phyloP scores from a whole-genome alignment of 2,329 filamentous ascomycete species.

The Colletotrichum somersetense region DNA sequence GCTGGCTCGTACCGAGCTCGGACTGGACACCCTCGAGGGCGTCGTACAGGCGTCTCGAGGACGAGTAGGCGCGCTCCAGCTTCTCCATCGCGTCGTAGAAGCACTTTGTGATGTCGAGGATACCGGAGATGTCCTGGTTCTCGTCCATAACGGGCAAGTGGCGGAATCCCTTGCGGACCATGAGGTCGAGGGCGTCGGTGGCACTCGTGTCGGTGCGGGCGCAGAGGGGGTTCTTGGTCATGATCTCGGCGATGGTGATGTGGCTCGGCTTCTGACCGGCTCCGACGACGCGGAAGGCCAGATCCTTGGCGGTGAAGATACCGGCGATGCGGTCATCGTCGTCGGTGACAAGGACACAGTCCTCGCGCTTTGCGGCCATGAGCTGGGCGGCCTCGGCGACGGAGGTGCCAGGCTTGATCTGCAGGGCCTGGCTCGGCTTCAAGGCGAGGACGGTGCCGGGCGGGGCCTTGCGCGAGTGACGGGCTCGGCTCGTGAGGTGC shows the following conservation, averaged over 20 bases:
- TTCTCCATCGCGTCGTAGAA: conserved; percentile 99
- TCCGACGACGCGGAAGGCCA: conserved; percentile 96
- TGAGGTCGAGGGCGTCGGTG: conserved; percentile 95
- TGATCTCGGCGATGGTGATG: conserved; percentile 96
- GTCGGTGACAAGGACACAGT: conserved; percentile 97
- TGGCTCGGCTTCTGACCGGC: conserved; percentile 88
- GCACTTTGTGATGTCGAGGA: conserved; percentile 98
- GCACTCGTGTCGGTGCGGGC: conserved; percentile 98
- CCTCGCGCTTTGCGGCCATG: conserved; percentile 98
- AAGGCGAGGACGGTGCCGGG: conserved; percentile 96
- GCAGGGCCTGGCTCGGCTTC: conserved; percentile 93
- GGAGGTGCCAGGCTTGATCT: conserved; percentile 95
- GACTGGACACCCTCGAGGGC: conserved; percentile 97
- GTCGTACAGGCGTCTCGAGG: conserved; percentile 97
- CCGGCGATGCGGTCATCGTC: conserved; percentile 98
- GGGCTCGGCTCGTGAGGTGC: conserved; percentile 80
- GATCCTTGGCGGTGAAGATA: conserved; percentile 98
- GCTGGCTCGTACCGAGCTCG: conserved; percentile 93
- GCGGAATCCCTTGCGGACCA: conserved; percentile 98
- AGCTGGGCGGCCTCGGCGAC: conserved; percentile 97
- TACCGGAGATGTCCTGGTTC: conserved; percentile 98
- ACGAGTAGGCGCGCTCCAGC: conserved; percentile 95
- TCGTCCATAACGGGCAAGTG: conserved; percentile 99
- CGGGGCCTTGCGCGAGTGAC: conserved; percentile 91
- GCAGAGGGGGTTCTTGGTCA: conserved; percentile 99